These are phyloP conservation scores for Piromyces finnis DNA, from an alignment of 192 early-diverging fungal species.

Conservation along the genomic window DNA sequence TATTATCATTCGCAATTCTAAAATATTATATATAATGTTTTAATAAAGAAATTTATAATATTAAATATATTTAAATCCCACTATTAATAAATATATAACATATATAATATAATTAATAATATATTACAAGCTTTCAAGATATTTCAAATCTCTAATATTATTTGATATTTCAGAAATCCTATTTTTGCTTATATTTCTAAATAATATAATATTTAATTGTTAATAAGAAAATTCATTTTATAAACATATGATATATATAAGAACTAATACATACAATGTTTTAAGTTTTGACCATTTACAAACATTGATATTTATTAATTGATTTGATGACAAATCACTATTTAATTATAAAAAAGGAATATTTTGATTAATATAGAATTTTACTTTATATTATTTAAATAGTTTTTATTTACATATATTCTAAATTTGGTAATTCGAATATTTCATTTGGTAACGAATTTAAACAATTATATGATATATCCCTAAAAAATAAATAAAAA, in stretches of 20 bases:
- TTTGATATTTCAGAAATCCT: neutral
- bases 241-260: too few species aligned
- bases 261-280: neutral
- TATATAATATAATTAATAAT: neutral
- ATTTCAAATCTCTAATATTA: neutral
- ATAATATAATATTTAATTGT: too few species aligned
- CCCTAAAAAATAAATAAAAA: neutral
- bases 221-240: too few species aligned
- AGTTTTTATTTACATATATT: neutral
- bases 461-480: neutral
- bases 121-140: neutral
- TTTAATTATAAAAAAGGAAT: neutral
- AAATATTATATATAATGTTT: neutral
- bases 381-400: too few species aligned
- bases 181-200: neutral
- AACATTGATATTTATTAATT: neutral
- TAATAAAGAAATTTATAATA: neutral
- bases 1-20: neutral
- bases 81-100: neutral
- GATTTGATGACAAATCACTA: neutral
- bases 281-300: neutral
- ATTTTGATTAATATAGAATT: too few species aligned
- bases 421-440: neutral
- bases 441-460: neutral
- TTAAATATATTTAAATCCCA: neutral